These are phyloP conservation scores for Wakefieldia striispora DNA, from an alignment of 768 basidiomycete genomes.

Conservation along the genomic window DNA sequence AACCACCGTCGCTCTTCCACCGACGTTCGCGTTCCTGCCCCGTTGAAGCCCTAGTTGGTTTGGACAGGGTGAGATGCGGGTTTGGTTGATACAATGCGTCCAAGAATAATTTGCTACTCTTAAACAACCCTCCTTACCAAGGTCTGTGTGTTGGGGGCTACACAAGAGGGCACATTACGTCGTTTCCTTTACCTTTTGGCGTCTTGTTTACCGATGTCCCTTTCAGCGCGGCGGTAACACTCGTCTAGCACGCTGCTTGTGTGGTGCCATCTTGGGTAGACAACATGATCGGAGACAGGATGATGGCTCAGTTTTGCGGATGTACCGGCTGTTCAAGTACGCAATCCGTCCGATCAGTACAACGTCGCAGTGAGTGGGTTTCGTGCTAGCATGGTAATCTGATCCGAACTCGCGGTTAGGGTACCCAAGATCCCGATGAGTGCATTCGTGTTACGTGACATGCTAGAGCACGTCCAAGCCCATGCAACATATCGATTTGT, in stretches of 20 bases:
- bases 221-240: constrained; percentile 60
- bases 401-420: constrained; percentile 21
- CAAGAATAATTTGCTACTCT: constrained; percentile 64
- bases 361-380: constrained; percentile 55
- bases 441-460: constrained; percentile 88
- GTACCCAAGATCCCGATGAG: constrained; percentile 58
- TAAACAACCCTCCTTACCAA: constrained; percentile 86
- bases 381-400: not conserved
- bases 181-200: not conserved
- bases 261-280: constrained; percentile 80
- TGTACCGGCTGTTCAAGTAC: constrained; percentile 80
- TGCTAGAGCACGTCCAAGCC: constrained; percentile 87
- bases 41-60: constrained; percentile 64
- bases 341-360: constrained; percentile 71
- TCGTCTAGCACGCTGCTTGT: constrained; percentile 68
- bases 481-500: constrained; percentile 94
- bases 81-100: constrained; percentile 95
- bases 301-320: constrained; percentile 33
- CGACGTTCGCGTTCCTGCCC: constrained; percentile 41
- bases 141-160: constrained; percentile 83
- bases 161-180: constrained; percentile 72
- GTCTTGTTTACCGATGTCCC: constrained; percentile 19
- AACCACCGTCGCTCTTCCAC: constrained; percentile 76
- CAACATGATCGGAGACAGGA: constrained; percentile 49
- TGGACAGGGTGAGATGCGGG: constrained; percentile 21